Evolutionary conservation across 2,329 filamentous ascomycete species (phyloP).

Genomic region (Colletotrichum limetticola): DNA sequence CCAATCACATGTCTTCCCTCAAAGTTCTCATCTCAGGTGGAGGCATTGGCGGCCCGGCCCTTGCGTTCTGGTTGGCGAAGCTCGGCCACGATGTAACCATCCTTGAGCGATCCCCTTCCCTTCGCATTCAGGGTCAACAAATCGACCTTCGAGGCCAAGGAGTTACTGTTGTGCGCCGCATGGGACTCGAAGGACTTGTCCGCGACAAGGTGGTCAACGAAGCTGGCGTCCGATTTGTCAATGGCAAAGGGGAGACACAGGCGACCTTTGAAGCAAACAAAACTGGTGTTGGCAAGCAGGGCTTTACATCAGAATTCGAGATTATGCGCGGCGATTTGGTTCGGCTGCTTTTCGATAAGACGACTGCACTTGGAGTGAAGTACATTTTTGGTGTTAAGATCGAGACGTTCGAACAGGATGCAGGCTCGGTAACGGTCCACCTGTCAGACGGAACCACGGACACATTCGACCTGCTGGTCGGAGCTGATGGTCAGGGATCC

Average conservation of each 20-base stretch:
- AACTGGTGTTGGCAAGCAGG: conserved; percentile 53
- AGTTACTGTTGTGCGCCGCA: conserved; percentile 48
- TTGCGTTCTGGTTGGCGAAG: conserved; percentile 53
- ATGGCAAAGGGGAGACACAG: conserved; percentile 47
- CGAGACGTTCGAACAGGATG: conserved; percentile 44
- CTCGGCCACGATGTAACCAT: conserved; percentile 52
- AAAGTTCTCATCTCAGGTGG: conserved; percentile 61
- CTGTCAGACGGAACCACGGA: conserved; percentile 56
- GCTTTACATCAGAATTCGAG: conserved; percentile 66
- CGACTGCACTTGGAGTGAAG: conserved; percentile 39
- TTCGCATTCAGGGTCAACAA: conserved; percentile 55
- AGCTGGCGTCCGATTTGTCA: conserved; percentile 57
- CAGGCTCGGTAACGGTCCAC: conserved; percentile 46
- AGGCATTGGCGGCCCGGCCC: conserved; percentile 55
- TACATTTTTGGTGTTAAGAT: conserved; percentile 43
- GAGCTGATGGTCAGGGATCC: conserved; percentile 66
- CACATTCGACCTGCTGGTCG: conserved; percentile 63
- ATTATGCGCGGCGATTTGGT: conserved; percentile 69
- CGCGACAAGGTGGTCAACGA: conserved; percentile 55
- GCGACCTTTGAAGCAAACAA: conserved; percentile 54
- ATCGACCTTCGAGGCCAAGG: conserved; percentile 58
- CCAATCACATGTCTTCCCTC: conserved; percentile 42
- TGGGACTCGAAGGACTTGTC: conserved; percentile 52
- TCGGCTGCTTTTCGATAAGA: conserved; percentile 57
- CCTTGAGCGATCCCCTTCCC: conserved; percentile 50